Base-by-base conservation (phyloP, 2,329 filamentous ascomycete genomes). In the Pyrenochaeta sp. region DNA sequence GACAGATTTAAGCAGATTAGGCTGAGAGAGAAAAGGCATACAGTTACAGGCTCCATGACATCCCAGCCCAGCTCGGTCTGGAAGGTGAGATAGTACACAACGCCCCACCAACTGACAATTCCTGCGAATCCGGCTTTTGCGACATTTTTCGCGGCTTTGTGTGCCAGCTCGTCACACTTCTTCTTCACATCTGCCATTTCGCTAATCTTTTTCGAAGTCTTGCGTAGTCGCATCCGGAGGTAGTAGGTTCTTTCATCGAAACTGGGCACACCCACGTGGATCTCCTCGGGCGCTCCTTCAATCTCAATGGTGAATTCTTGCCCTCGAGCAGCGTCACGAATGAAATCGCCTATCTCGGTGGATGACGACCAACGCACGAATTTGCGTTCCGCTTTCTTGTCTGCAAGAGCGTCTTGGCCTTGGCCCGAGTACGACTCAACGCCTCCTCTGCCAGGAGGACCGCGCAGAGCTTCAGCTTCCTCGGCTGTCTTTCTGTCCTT, bases 171-270 rank as follows among this genome's bases (percentile, higher is more conserved):
- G 72, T 97, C 93, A 74, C 93, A 97, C 65, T 94, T 88, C 17
- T 85, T 82, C 79, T 97, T 97, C 67, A 96, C 79, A 45, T 84
- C 84, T 4, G 90, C 86, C 75, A 93, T 84, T 17, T 82, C 74
- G 18, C 88, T 85, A 45, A 97, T 89, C 51, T 87, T 82, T 41
- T 79, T 81, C 3, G 88, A 88, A 67, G 90, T 87, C 57, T 89
- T 90, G 39, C 91, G 83, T 45, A 97, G 77, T 7, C 90, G 82
- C 74, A 91, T 85, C 7, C 93, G 87, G 69, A 96, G 84, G 75
- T 94, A 97, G 75, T 94, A 89, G 0, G 93, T 97, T n/a, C 93
- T 83, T 71, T 97, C 92, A 56, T 88, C 86, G 82, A 97, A 97
- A 41, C 88, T 92, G 0, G 93, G 93, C 9, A 97, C 92, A 0